Evolutionary conservation across 139 green algal species (phyloP).

Genomic region (Tetradesmus lagerheimii): DNA sequence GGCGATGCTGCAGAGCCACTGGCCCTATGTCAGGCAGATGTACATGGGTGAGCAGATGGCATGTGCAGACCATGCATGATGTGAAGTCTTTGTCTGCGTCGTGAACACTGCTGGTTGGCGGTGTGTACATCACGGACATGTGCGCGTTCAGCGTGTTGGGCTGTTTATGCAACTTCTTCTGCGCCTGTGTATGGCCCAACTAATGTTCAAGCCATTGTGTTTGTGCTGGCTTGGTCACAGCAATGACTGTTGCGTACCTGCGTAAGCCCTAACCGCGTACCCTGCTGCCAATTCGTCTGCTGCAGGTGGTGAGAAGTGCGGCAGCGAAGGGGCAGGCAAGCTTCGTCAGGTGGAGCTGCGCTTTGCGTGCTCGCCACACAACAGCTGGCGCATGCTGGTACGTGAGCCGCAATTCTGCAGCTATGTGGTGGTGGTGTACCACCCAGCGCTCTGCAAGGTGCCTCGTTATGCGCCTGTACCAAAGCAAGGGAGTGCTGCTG

Average conservation of each 20-base stretch:
- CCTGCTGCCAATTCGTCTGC: background rate
- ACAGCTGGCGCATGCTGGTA: conserved; percentile 56
- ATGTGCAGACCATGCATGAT: background rate
- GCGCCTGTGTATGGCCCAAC: no score
- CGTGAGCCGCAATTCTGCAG: conserved; percentile 68
- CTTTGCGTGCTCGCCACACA: conserved; percentile 63
- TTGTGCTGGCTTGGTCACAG: no score
- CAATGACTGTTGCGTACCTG: no score
- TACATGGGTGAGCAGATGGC: conserved; percentile 44
- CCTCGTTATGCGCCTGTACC: background rate
- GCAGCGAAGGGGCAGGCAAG: background rate
- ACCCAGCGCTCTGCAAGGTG: conserved; percentile 57
- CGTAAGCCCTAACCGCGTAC: no score
- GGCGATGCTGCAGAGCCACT: background rate
- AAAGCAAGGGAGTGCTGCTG: background rate
- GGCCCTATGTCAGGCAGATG: conserved; percentile 56
- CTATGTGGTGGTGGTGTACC: conserved; percentile 66
- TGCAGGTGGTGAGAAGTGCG: background rate
- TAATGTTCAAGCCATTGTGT: no score
- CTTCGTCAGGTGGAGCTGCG: conserved; percentile 51
- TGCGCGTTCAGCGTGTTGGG: no score
- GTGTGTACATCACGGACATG: no score
- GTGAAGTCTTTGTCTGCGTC: no score
- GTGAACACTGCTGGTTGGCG: no score
- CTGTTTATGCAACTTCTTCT: no score